Percentiles rank a stretch among this genome's conserved stretches.
These are phyloP conservation scores for Hortiboletus flavorubellus DNA, from an alignment of 768 basidiomycete genomes.

Conservation along the genomic window DNA sequence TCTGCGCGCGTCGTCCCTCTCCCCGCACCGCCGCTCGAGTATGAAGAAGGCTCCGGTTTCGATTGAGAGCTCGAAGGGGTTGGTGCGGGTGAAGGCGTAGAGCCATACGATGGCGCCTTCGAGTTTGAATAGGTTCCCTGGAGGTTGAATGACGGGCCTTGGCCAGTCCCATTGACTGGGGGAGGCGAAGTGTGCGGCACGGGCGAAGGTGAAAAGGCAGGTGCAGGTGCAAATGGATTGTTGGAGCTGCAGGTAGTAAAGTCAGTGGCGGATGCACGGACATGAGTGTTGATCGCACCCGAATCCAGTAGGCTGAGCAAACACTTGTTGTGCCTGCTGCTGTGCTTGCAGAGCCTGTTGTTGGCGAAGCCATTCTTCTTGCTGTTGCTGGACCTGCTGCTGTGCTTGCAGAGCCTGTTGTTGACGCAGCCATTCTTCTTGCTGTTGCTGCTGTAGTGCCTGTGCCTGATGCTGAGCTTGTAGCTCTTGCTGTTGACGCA, in stretches of 20 bases:
- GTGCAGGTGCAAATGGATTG: slow-evolving; percentile 79
- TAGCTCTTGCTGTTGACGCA: slow-evolving; percentile 59
- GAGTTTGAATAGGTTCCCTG: slow-evolving; percentile 63
- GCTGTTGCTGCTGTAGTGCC: slow-evolving; percentile 11
- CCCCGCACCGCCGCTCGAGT: slow-evolving; percentile 6
- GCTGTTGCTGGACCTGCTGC: slow-evolving; percentile 37
- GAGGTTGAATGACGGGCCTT: slow-evolving; percentile 60
- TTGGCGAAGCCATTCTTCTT: slow-evolving; percentile 61
- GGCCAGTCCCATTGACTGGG: slow-evolving; percentile 30
- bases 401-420: slow-evolving; percentile 51
- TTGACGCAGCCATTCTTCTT: slow-evolving; percentile 60
- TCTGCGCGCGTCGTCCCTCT: slow-evolving; percentile 48
- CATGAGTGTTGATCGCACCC: slow-evolving; percentile 43
- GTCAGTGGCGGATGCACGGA: slow-evolving; percentile 17
- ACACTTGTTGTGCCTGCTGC: slow-evolving; percentile 44
- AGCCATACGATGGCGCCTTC: slow-evolving; percentile 27
- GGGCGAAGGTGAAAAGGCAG: slow-evolving; percentile 31
- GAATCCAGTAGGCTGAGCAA: slow-evolving; percentile 70
- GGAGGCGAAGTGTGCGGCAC: slow-evolving; percentile 34
- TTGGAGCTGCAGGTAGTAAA: slow-evolving; percentile 63
- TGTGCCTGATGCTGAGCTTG: slow-evolving; percentile 45
- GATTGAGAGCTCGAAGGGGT: slow-evolving; percentile 35
- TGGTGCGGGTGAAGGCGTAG: slow-evolving; percentile 42
- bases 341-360: slow-evolving; percentile 50
- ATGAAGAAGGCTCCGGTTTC: slow-evolving; percentile 33